Percentiles rank a stretch among this genome's conserved stretches.
phyloP scores from a whole-genome alignment of 1,284 basidiomycete species.

The Somion occarium region DNA sequence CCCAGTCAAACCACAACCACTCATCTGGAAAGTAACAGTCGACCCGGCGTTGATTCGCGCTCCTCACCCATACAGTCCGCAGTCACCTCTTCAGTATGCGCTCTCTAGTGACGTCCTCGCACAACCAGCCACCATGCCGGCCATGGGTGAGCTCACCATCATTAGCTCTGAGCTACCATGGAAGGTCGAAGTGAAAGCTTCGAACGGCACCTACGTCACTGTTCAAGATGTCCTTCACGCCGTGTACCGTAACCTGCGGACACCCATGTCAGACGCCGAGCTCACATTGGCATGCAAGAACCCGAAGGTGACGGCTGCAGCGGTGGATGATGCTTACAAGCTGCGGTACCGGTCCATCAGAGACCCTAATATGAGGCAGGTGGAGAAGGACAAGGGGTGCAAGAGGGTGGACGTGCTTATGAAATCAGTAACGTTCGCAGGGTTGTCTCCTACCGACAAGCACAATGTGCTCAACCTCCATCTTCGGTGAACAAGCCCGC shows the following conservation, averaged over 20 bases:
- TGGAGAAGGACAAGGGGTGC: background rate
- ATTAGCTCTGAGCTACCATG: background rate
- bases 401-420: conserved; percentile 2
- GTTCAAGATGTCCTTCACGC: conserved; percentile 5
- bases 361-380: background rate
- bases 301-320: background rate
- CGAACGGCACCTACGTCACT: background rate
- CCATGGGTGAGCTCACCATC: background rate
- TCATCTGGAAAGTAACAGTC: conserved; percentile 4
- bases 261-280: background rate
- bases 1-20: background rate
- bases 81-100: background rate
- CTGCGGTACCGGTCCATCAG: background rate
- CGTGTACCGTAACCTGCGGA: background rate
- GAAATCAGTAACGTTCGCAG: background rate
- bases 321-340: background rate
- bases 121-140: background rate
- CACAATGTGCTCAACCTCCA: background rate
- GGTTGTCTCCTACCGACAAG: background rate
- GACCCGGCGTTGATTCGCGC: background rate
- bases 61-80: background rate
- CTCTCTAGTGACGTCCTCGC: background rate
- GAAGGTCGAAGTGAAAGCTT: background rate
- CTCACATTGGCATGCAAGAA: background rate
- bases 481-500: background rate